Conservation (phyloP, 768 basidiomycete genomes). For the Fibroporia radiculosa region DNA sequence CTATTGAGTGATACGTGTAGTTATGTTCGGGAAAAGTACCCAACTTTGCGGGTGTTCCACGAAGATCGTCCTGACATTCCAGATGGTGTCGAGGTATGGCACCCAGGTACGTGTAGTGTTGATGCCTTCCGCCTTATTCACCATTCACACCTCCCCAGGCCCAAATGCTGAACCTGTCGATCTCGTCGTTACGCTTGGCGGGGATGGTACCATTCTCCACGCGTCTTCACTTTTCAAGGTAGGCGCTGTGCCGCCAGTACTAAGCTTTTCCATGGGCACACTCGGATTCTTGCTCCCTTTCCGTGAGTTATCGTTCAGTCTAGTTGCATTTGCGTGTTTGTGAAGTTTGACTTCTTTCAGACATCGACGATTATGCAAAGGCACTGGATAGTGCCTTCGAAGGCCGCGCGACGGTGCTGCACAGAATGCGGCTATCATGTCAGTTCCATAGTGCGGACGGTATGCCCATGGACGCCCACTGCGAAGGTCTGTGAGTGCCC, state of each 20-base stretch:
- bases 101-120: slow-evolving; percentile 37
- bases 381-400: slow-evolving; percentile 74
- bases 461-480: slow-evolving; percentile 45
- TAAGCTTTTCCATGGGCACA: slow-evolving; percentile 91
- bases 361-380: slow-evolving; percentile 80
- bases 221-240: slow-evolving; percentile 85
- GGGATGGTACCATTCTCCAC: slow-evolving; percentile 92
- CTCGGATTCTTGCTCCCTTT: slow-evolving; percentile 92
- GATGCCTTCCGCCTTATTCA: background rate
- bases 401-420: slow-evolving; percentile 74
- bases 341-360: too few relatives aligned
- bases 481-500: slow-evolving; percentile 40
- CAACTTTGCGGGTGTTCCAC: slow-evolving; percentile 23
- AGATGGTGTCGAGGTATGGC: slow-evolving; percentile 44
- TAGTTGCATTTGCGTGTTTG: background rate
- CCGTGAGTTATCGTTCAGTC: slow-evolving; percentile 45
- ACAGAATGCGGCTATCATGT: slow-evolving; percentile 87
- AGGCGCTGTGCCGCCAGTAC: slow-evolving; percentile 86
- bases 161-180: slow-evolving; percentile 60
- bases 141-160: slow-evolving; percentile 21
- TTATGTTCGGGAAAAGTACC: slow-evolving; percentile 24
- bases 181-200: slow-evolving; percentile 85
- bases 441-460: slow-evolving; percentile 61
- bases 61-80: slow-evolving; percentile 42
- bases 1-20: slow-evolving; percentile 8